A percentile compares a stretch with the other conserved stretches of the same genome.
Conservation (phyloP, 176 grass and related monocot species). For the Cenchrus purpureus region DNA sequence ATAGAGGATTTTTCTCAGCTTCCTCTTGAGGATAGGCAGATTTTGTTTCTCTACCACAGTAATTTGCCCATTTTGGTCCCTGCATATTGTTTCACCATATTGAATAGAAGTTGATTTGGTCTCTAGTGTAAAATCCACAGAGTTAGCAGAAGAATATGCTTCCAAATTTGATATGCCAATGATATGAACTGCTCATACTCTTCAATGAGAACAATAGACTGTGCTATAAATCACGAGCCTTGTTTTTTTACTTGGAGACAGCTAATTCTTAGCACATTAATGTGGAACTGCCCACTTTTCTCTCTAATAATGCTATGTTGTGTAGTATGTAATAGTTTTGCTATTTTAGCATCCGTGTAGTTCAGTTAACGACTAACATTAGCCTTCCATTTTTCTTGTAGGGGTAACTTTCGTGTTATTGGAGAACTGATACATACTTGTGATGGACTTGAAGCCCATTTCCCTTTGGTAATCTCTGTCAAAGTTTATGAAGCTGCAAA, state of each 20-base stretch:
- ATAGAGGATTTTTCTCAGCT: neutral
- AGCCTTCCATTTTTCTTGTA: slow-evolving; percentile 35
- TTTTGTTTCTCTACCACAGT: neutral
- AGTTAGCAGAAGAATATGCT: neutral
- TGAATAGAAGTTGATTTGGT: slow-evolving; percentile 16
- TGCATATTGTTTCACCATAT: neutral
- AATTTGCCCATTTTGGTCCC: neutral
- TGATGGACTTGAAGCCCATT: slow-evolving; percentile 64
- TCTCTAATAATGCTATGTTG: neutral
- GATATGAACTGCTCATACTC: neutral
- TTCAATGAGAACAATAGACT: neutral
- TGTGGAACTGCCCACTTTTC: neutral
- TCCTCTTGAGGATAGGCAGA: neutral
- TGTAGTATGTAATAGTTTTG: slow-evolving; percentile 18
- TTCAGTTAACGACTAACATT: slow-evolving; percentile 25
- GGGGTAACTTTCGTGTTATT: slow-evolving; percentile 67
- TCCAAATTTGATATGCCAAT: slow-evolving; percentile 10
- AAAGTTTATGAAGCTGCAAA: slow-evolving; percentile 62
- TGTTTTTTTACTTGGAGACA: neutral
- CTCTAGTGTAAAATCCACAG: slow-evolving; percentile 8
- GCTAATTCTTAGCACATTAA: slow-evolving; percentile 12
- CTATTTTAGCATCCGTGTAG: neutral
- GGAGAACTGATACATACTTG: slow-evolving; percentile 45
- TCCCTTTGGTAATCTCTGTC: slow-evolving; percentile 41
- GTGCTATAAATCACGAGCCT: slow-evolving; percentile 29